These are phyloP conservation scores for Coniochaeta sp. DNA, from an alignment of 2,329 filamentous ascomycete species.

Conservation along the genomic window DNA sequence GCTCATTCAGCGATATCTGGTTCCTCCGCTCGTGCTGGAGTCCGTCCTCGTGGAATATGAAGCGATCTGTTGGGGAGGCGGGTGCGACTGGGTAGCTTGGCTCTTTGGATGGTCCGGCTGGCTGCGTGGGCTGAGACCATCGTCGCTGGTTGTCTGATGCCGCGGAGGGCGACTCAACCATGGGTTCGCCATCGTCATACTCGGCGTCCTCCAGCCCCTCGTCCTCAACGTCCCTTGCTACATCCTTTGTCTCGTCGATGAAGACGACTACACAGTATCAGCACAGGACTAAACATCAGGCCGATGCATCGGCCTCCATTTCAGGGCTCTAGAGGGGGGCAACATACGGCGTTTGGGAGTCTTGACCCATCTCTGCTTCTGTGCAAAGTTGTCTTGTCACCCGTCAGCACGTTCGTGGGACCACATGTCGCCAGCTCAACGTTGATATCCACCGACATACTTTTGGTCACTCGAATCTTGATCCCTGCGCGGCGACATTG, in stretches of 20 bases:
- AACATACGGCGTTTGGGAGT: slow-evolving; percentile 20
- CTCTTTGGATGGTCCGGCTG: not conserved
- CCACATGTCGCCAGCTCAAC: not conserved
- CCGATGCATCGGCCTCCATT: not conserved
- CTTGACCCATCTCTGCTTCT: slow-evolving; percentile 24
- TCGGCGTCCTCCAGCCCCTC: not conserved
- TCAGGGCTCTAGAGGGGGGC: not conserved
- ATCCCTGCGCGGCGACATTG: slow-evolving; percentile 20
- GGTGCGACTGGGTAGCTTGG: slow-evolving; percentile 1
- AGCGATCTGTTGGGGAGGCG: slow-evolving; percentile 20
- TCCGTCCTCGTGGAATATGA: slow-evolving; percentile 18
- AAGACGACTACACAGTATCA: slow-evolving; percentile 16
- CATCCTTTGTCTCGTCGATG: slow-evolving; percentile 15
- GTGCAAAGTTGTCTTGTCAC: slow-evolving; percentile 17
- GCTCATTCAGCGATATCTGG: slow-evolving; percentile 14
- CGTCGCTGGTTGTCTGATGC: not conserved
- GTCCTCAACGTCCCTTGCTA: slow-evolving; percentile 3
- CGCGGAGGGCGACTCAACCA: slow-evolving; percentile 5
- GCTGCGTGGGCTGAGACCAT: not conserved
- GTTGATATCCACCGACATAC: slow-evolving; percentile 3
- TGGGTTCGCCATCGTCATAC: not conserved
- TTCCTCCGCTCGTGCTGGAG: not conserved
- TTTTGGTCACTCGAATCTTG: slow-evolving; percentile 23
- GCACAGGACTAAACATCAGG: not conserved
- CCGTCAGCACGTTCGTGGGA: not conserved